A percentile compares a stretch with the other conserved stretches of the same genome.
phyloP scores from a whole-genome alignment of 306 rosid species.

The Mimosa bimucronata region DNA sequence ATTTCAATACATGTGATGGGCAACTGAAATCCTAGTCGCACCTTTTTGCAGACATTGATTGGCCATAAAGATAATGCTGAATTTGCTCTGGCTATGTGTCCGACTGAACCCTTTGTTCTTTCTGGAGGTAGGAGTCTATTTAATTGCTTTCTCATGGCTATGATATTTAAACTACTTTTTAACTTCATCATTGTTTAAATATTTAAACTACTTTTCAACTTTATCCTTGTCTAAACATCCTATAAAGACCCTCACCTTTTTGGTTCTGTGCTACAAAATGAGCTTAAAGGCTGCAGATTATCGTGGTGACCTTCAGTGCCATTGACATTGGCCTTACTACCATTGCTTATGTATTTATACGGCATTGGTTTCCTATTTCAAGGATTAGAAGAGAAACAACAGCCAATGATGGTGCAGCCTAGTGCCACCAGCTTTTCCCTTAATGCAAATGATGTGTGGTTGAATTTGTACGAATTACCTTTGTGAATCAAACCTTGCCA shows the following conservation, averaged over 20 bases:
- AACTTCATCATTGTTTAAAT: neutral
- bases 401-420: neutral
- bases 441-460: neutral
- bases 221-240: conserved; percentile 8
- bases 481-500: neutral
- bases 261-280: conserved; percentile 6
- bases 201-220: neutral
- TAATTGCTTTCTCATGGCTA: conserved; percentile 10
- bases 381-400: neutral
- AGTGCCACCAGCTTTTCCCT: neutral
- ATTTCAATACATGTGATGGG: neutral
- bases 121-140: conserved; percentile 79
- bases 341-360: neutral
- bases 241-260: neutral
- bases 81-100: conserved; percentile 97
- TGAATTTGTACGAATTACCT: neutral
- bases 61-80: conserved; percentile 98
- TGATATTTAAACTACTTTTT: neutral
- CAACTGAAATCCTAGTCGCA: conserved; percentile 20
- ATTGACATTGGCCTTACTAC: conserved; percentile 2
- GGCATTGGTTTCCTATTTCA: neutral
- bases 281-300: conserved; percentile 23
- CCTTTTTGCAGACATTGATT: conserved; percentile 75
- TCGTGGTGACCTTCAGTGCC: neutral
- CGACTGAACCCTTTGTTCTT: conserved; percentile 89